Evolutionary conservation across 2,329 filamentous ascomycete species (phyloP).

Genomic region (Trichoderma koningiopsis): DNA sequence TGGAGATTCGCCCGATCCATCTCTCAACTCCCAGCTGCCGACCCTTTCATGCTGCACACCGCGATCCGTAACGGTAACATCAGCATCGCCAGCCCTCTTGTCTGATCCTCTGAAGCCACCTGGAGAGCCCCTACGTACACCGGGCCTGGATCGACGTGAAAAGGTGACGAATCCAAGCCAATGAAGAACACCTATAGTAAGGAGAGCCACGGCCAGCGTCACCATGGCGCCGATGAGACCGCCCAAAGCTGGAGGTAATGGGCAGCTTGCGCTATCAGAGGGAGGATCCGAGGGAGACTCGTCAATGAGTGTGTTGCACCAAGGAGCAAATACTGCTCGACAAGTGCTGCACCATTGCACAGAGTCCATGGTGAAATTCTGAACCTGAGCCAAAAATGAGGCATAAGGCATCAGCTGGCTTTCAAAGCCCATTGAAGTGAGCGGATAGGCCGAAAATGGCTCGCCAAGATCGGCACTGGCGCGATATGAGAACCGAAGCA

Average conservation of each 20-base stretch:
- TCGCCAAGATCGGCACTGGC: constrained; percentile 46
- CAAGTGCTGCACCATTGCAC: constrained; percentile 51
- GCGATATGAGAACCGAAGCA: constrained; percentile 60
- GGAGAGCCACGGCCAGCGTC: constrained; percentile 41
- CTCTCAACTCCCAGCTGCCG: constrained; percentile 53
- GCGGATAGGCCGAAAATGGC: constrained; percentile 41
- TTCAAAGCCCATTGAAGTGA: constrained; percentile 44
- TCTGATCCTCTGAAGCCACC: constrained; percentile 50
- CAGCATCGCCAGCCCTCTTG: constrained; percentile 48
- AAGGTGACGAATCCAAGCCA: constrained; percentile 41
- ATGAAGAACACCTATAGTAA: constrained; percentile 39
- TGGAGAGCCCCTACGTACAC: constrained; percentile 28
- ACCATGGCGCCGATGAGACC: constrained; percentile 51
- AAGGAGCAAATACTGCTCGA: constrained; percentile 37
- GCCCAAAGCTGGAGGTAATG: constrained; percentile 43
- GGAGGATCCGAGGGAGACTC: background rate
- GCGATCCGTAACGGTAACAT: constrained; percentile 44
- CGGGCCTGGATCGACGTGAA: constrained; percentile 26
- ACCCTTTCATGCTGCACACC: constrained; percentile 49
- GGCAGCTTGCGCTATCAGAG: background rate
- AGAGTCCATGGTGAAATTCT: constrained; percentile 38
- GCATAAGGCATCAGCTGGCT: constrained; percentile 42
- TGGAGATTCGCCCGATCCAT: constrained; percentile 27
- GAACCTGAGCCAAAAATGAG: constrained; percentile 45
- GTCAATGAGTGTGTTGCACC: constrained; percentile 39